Evolutionary conservation across 1,139 yeast genomes (phyloP).

Genomic region (Zygosaccharomyces sapae): DNA sequence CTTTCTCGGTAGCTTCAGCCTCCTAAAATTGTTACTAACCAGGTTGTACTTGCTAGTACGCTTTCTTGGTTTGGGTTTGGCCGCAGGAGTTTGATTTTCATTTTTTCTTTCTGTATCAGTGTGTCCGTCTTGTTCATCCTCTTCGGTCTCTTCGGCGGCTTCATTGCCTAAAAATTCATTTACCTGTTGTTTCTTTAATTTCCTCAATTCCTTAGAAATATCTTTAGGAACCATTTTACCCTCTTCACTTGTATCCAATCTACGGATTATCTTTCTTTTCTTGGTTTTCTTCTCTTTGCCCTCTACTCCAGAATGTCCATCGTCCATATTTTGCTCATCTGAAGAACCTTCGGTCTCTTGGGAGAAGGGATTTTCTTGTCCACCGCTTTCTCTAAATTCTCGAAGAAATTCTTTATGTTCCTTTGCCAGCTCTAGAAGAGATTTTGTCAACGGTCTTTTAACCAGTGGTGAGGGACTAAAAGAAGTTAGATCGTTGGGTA

Average conservation of each 20-base stretch:
- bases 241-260: constrained; percentile 13
- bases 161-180: constrained; percentile 23
- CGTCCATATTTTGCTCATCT: constrained; percentile 6
- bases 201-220: constrained; percentile 29
- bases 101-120: constrained; percentile 6
- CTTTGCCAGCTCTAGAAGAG: constrained; percentile 26
- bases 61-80: constrained; percentile 11
- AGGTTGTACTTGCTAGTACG: constrained; percentile 33
- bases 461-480: constrained; percentile 34
- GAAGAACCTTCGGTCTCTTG: constrained; percentile 10
- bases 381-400: constrained; percentile 20
- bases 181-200: constrained; percentile 27
- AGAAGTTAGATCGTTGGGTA: constrained; percentile 4
- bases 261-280: constrained; percentile 20
- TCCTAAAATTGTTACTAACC: constrained; percentile 37
- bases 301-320: constrained; percentile 8
- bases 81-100: constrained; percentile 6
- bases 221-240: constrained; percentile 15
- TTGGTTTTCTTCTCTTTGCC: constrained; percentile 11
- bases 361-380: constrained; percentile 10
- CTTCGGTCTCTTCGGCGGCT: constrained; percentile 7
- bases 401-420: constrained; percentile 26
- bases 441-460: constrained; percentile 28
- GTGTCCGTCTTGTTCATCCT: constrained; percentile 10
- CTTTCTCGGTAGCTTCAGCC: constrained; percentile 31